These are phyloP conservation scores for Sanghuangporus weigelae DNA, from an alignment of 1,284 basidiomycete species.

Conservation along the genomic window DNA sequence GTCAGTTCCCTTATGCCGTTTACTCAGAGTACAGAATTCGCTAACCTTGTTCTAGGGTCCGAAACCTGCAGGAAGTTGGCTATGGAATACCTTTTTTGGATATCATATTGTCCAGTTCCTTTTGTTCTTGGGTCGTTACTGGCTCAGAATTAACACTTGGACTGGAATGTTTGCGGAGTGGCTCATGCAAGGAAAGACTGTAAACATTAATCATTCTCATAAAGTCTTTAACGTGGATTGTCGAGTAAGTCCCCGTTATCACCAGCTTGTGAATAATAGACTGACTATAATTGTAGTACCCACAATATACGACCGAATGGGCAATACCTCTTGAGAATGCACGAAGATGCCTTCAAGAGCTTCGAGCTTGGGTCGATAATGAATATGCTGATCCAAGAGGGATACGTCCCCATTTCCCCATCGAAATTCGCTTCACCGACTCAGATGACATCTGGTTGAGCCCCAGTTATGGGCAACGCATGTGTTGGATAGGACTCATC, in stretches of 20 bases:
- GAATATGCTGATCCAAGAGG: conserved; percentile 69
- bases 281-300: conserved; percentile 48
- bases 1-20: conserved; percentile 35
- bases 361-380: conserved; percentile 70
- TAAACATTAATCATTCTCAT: conserved; percentile 68
- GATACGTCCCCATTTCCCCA: conserved; percentile 84
- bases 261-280: not conserved
- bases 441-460: conserved; percentile 93
- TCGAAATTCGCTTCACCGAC: conserved; percentile 90
- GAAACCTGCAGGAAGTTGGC: conserved; percentile 53
- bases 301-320: conserved; percentile 92
- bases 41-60: conserved; percentile 33
- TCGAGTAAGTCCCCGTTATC: conserved; percentile 44
- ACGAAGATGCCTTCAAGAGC: conserved; percentile 62
- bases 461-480: conserved; percentile 76
- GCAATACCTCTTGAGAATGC: conserved; percentile 74
- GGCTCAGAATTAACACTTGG: conserved; percentile 49
- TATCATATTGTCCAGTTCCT: conserved; percentile 78
- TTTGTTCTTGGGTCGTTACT: conserved; percentile 64
- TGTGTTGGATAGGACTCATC: conserved; percentile 94
- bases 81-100: conserved; percentile 64
- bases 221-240: conserved; percentile 83
- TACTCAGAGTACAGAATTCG: not conserved
- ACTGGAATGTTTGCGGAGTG: conserved; percentile 55
- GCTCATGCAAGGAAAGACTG: conserved; percentile 45